Base-by-base conservation (phyloP, 352 stramenopile genomes). In the Phytophthora fragariaefolia region DNA sequence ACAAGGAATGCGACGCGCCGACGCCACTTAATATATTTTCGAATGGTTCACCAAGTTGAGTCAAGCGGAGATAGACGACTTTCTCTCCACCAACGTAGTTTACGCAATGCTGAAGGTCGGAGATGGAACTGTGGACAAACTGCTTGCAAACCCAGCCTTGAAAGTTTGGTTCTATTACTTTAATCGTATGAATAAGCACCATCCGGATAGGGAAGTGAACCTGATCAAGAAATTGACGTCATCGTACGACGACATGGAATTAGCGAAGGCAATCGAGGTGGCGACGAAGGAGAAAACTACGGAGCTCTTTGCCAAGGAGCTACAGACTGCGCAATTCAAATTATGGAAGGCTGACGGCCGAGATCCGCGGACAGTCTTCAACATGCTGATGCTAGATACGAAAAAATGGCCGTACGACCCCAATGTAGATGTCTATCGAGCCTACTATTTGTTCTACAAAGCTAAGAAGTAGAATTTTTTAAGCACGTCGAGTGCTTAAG, bases 261-360 rank as follows among this genome's bases (percentile, higher is more conserved):
- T 60, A 18, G 53, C 53, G 28, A 60, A 60, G 12, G 53, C 24
- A 7, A 43, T 60, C 26, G 38, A 60, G 12, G 38, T 18, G 9
- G 53, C 53, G 24, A 42, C n/a, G 18, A 42, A 60, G 38, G 53
- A 20, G 23, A 42, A 60, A 12, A 22, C 23, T 6, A 42, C 53
- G 5, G 26, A 24, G 20, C 9, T 3, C 5, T 2, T 46, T 15
- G 6, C 12, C 6, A 46, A 49, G 0, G 38, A n/a, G 23, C n/a
- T 59, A n/a, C 17, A 30, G 17, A 36, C 13, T 24, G 32, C 26
- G 6, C 18, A 59, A 49, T 10, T 13, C 36, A 46, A 48, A 20
- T 26, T 36, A 13, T 30, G n/a, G 23, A 1, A 34, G 43, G 6
- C 15, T 65, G 34, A 52, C 24, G 15, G 60, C 42, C 28, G 7